Evolutionary conservation across 495 filamentous ascomycete genomes (phyloP).

Genomic region (Penicillium tannophilum): DNA sequence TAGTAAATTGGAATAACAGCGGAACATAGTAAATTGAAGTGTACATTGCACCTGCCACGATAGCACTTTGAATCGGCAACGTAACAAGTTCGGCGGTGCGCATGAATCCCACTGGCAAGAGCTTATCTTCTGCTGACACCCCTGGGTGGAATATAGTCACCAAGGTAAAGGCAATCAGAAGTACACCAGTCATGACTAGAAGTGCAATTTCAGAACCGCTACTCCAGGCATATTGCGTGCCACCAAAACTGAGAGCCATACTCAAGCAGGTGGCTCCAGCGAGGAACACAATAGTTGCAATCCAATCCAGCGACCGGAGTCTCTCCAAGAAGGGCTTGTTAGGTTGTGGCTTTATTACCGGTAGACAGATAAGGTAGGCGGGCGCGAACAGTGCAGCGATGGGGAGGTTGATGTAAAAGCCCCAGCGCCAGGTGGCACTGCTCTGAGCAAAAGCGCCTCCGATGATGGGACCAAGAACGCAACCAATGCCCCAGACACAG

Average conservation of each 20-base stretch:
- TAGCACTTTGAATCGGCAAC: conserved; percentile 1
- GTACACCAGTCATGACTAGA: not conserved
- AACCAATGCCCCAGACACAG: conserved; percentile 2
- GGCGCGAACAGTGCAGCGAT: conserved; percentile 8
- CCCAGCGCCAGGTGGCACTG: conserved; percentile 3
- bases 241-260: conserved; percentile 11
- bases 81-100: not conserved
- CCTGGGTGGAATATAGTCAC: conserved; percentile 10
- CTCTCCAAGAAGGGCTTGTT: not conserved
- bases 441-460: not conserved
- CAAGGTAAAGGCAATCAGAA: conserved; percentile 1
- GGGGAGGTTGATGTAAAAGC: conserved; percentile 11
- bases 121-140: conserved; percentile 3
- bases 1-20: conserved; percentile 7
- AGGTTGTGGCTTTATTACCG: not conserved
- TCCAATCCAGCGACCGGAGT: conserved; percentile 3
- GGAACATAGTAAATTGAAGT: conserved; percentile 8
- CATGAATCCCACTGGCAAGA: conserved; percentile 7
- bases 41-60: conserved; percentile 8
- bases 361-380: conserved; percentile 7
- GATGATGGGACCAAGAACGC: not conserved
- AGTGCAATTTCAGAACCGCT: conserved; percentile 7
- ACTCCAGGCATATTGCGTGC: conserved; percentile 7
- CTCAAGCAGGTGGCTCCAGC: not conserved
- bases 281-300: not conserved